Percentiles rank a stretch among this genome's conserved stretches.
Evolutionary conservation across 495 filamentous ascomycete genomes (phyloP).

Genomic region (Cercophora scortea): DNA sequence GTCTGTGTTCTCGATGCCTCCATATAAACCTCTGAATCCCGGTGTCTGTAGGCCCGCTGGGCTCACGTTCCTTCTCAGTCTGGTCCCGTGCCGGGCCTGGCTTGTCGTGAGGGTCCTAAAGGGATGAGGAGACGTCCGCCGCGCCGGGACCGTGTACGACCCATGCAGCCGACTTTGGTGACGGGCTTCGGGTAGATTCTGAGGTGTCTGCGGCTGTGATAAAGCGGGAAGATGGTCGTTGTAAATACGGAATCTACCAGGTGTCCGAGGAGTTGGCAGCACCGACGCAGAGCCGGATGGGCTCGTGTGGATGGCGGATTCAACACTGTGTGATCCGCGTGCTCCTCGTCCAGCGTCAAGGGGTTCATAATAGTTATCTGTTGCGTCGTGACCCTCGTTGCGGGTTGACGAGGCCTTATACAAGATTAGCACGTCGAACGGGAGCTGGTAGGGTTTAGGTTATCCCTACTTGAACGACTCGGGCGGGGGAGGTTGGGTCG

Average conservation of each 20-base stretch:
- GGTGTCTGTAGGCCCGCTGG: conserved; percentile 27
- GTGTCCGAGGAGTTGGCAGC: neutral
- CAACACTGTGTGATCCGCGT: too few relatives aligned
- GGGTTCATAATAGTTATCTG: too few relatives aligned
- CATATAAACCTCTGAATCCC: conserved; percentile 37
- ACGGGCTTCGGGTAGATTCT: conserved; percentile 42
- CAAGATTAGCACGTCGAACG: too few relatives aligned
- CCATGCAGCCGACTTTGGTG: conserved; percentile 39
- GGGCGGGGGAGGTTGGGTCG: too few relatives aligned
- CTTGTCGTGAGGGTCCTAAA: conserved; percentile 9
- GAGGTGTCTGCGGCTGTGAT: conserved; percentile 49
- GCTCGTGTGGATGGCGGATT: neutral
- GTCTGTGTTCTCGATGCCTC: conserved; percentile 39
- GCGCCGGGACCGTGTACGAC: conserved; percentile 36
- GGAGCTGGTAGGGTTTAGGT: too few relatives aligned
- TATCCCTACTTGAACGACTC: too few relatives aligned
- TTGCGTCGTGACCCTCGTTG: too few relatives aligned
- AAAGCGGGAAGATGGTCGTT: conserved; percentile 42
- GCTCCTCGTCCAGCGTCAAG: too few relatives aligned
- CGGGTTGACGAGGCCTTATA: too few relatives aligned
- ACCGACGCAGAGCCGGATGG: neutral
- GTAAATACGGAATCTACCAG: conserved; percentile 30
- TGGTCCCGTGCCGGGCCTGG: conserved; percentile 3
- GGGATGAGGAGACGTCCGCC: conserved; percentile 7
- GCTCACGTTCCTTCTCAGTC: conserved; percentile 15